Evolutionary conservation across 305 asterid genomes (phyloP).

Genomic region (Fraxinus greggii): DNA sequence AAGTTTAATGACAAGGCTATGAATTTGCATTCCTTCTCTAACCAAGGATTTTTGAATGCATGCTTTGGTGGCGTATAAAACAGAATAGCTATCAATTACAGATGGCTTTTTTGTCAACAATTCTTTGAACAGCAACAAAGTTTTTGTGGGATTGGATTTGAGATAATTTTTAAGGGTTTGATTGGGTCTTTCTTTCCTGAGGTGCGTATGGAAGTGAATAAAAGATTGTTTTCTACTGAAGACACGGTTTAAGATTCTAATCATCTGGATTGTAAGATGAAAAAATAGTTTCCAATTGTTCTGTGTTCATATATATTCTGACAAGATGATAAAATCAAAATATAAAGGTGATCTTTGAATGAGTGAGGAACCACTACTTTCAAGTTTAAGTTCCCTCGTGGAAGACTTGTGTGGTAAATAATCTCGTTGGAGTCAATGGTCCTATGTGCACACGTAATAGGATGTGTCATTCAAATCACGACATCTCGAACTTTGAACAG

Average conservation of each 20-base stretch:
- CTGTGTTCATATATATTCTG: neutral
- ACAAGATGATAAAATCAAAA: neutral
- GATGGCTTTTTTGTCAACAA: constrained; percentile 27
- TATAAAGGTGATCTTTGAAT: neutral
- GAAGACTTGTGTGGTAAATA: neutral
- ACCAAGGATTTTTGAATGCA: constrained; percentile 22
- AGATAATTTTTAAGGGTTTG: constrained; percentile 23
- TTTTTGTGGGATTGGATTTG: constrained; percentile 27
- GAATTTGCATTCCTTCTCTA: constrained; percentile 29
- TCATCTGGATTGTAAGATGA: constrained; percentile 17
- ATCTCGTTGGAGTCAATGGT: neutral
- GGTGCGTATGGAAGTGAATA: constrained; percentile 20
- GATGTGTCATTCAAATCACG: neutral
- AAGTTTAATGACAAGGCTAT: constrained; percentile 23
- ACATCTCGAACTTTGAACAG: neutral
- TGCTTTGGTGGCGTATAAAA: constrained; percentile 32
- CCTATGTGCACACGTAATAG: neutral
- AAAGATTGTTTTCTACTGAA: neutral
- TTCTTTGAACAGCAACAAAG: constrained; percentile 25
- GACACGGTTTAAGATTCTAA: constrained; percentile 19
- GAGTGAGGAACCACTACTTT: neutral
- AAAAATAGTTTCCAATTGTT: neutral
- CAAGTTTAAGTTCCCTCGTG: neutral
- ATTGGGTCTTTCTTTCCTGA: constrained; percentile 26
- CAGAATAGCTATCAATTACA: constrained; percentile 35